These are phyloP conservation scores for Fusarium dimerum DNA, from an alignment of 2,329 filamentous ascomycete species.

Conservation along the genomic window DNA sequence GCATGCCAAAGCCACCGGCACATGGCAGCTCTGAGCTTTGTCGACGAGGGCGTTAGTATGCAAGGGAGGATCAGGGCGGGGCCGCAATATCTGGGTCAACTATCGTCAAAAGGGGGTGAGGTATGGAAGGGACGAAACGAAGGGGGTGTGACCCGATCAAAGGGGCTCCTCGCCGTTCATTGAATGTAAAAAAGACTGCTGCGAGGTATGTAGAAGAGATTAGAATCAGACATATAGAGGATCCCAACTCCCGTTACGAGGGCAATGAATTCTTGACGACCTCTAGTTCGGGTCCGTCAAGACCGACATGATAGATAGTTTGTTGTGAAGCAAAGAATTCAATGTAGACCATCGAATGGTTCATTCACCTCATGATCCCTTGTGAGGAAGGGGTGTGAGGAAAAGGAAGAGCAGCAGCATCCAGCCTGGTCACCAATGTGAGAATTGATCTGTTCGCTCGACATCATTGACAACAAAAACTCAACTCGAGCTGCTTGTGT, in stretches of 20 bases:
- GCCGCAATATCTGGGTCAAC: conserved; percentile 26
- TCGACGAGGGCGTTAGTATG: conserved; percentile 37
- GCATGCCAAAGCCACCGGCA: conserved; percentile 32
- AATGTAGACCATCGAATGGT: not conserved
- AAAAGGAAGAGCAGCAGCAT: conserved; percentile 8
- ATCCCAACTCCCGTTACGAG: conserved; percentile 25
- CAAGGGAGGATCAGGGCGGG: conserved; percentile 38
- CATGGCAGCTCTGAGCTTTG: conserved; percentile 38
- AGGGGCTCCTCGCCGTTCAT: conserved; percentile 20
- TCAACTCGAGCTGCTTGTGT: not conserved
- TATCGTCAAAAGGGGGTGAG: conserved; percentile 24
- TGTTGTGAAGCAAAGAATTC: not conserved
- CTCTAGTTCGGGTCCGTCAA: conserved; percentile 15
- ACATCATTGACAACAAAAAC: not conserved
- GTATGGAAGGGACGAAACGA: not conserved
- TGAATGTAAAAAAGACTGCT: conserved; percentile 18
- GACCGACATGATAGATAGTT: not conserved
- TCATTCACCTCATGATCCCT: not conserved
- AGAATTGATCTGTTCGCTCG: not conserved
- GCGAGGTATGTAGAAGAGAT: conserved; percentile 44
- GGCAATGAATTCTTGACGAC: conserved; percentile 30
- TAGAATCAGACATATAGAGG: conserved; percentile 39
- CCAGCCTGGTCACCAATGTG: not conserved
- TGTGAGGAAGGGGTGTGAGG: conserved; percentile 5
- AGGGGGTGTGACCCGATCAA: conserved; percentile 23